Evolutionary conservation across 306 rosid species (phyloP), one percentile per base, ranked within the genome.

Genomic region (Delonix regia): DNA sequence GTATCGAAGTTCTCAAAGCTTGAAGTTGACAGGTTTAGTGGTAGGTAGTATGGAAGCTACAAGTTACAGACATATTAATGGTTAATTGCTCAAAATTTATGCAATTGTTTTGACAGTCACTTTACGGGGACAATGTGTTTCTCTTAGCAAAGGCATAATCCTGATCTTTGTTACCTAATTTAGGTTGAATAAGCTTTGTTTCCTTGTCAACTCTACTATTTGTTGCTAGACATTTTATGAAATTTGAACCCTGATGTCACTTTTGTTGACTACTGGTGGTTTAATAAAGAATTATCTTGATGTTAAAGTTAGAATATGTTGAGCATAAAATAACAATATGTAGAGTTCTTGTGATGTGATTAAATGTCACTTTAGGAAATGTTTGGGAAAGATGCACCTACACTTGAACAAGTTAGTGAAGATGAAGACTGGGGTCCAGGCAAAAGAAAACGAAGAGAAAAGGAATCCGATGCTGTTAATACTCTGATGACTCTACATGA

Each of bases 361-460:
- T 60, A 41, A 71, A 63, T 62, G 11, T 66, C 63, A 65, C 73
- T 62, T 52, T 45, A 94, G 97, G 97, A 94, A 90, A 94, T 91
- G 97, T 94, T 94, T 86, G 97, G 98, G 67, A 94, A 87, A 85
- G 96, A 91, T 82, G 94, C 83, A 72, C 85, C 84, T 59, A 64
- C 88, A 34, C 81, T 67, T 48, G 98, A 94, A 73, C 91, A 82
- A 86, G 84, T 82, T 63, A 94, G 96, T 82, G 97, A 92, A 51
- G 98, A 94, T 83, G 98, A 94, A 84, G 98, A 94, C 70, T 91
- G 98, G 98, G 97, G 94, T 71, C 98, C 97, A 76, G 70, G 73
- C 62, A 91, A 88, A 88, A 86, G 88, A 81, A 94, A 74, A 86
- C 80, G 89, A 38, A 85, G 91, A 78, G 91, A 87, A 75, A 94